Base-by-base conservation (phyloP, 208 protist species). In the Trypanosoma scelopori region DNA sequence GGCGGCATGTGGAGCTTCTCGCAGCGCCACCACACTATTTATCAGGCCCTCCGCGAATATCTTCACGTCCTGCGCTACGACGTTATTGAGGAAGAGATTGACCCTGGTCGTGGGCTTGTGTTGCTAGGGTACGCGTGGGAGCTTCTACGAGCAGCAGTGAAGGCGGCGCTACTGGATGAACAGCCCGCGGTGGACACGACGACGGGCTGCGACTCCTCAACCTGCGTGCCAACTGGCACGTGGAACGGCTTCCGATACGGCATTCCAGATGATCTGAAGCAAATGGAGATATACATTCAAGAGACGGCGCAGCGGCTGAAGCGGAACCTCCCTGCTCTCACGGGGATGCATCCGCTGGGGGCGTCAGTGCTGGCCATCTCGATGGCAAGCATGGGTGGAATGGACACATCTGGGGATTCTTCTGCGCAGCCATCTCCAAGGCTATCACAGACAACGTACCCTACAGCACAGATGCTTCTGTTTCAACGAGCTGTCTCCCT, bases 221-320 rank as follows among this genome's bases (percentile, higher is more conserved):
- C 12, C 28, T 15, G 16, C 18, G 52, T 42, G 6, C 41, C 13
- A 22, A 23, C 0, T 27, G 41, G 27, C 41, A 16, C 57, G 30
- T 20, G 57, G 45, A 18, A 2, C 30, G 2, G 18, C 1, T 22
- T 58, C 18, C 37, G 35, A 5, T 41, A 25, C 42, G 30, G 6
- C 46, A 12, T 59, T 30, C 50, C 58, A 1, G 57, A 72, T 39
- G 67, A 72, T 15, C 16, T 72, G 16, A 27, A 22, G 18, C 41
- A 65, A 23, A 55, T 65, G 22, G 67, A 72, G 35, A 49, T 13
- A 23, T 72, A 72, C 51, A 65, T 72, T 61, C 67, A 72, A 47
- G 50, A 62, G 32, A 58, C 67, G 1, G 49, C 58, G 12, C 12
- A 59, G 37, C 30, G 57, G 15, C 51, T 66, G 18, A 55, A 51